Evolutionary conservation across 331 rosid genomes (phyloP).

Genomic region (Spiraea crenata): DNA sequence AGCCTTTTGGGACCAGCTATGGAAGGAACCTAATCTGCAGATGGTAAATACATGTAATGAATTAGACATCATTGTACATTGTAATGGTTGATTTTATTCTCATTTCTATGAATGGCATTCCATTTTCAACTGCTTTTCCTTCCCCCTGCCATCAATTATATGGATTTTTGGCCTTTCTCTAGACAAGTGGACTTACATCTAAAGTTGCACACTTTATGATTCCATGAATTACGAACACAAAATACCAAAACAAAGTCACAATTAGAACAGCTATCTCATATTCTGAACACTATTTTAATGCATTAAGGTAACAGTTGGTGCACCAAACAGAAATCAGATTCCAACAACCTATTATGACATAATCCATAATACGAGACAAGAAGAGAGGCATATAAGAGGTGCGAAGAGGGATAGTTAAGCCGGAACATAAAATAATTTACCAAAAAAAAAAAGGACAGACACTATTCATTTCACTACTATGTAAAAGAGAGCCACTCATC

Average conservation of each 20-base stretch:
- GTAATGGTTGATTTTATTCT: neutral
- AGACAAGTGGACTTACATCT: too few species aligned
- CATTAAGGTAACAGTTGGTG: neutral
- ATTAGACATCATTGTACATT: neutral
- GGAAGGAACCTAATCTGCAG: neutral
- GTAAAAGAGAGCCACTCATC: neutral
- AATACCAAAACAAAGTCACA: neutral
- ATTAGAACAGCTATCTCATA: neutral
- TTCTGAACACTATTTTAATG: neutral
- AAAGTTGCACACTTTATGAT: neutral
- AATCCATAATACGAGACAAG: too few species aligned
- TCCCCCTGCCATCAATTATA: neutral
- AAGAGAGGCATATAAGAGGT: too few species aligned
- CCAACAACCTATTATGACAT: neutral
- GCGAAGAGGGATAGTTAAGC: too few species aligned
- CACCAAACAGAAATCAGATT: neutral
- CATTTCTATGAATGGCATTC: neutral
- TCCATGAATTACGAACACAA: neutral
- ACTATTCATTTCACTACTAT: neutral
- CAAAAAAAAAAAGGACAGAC: too few species aligned
- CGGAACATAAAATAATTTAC: too few species aligned
- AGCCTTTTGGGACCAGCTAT: neutral
- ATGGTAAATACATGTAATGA: neutral
- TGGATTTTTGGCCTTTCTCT: too few species aligned
- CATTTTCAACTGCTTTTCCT: neutral